A percentile compares a stretch with the other conserved stretches of the same genome.
These are phyloP conservation scores for Stagonosporopsis vannaccii DNA, from an alignment of 2,329 filamentous ascomycete genomes.

Conservation along the genomic window DNA sequence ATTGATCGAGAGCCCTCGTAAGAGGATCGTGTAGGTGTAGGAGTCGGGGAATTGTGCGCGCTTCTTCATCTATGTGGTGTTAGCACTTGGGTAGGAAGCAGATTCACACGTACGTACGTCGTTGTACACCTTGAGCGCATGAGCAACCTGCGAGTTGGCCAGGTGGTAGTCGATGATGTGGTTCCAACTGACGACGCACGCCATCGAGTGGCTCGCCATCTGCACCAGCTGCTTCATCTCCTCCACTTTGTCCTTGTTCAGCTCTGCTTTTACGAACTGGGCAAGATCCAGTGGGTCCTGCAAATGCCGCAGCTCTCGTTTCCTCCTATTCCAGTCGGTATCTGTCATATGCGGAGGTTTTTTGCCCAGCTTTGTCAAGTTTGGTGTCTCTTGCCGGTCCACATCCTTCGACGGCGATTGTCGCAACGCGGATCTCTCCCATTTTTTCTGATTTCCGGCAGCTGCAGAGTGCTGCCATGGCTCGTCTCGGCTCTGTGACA, in stretches of 20 bases:
- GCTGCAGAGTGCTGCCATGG: conserved; percentile 38
- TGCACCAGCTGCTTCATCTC: conserved; percentile 74
- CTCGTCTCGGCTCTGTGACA: conserved; percentile 22
- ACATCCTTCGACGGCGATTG: conserved; percentile 8
- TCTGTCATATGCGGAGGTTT: conserved; percentile 33
- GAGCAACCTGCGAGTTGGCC: conserved; percentile 64
- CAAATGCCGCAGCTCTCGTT: conserved; percentile 68
- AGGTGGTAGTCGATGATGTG: conserved; percentile 78
- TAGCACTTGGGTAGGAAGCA: conserved; percentile 12
- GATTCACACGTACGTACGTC: conserved; percentile 63
- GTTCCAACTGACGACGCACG: conserved; percentile 86
- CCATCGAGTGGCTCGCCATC: conserved; percentile 68
- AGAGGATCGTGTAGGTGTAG: conserved; percentile 83
- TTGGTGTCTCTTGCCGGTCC: conserved; percentile 23
- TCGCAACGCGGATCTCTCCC: conserved; percentile 29
- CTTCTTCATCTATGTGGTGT: conserved; percentile 82
- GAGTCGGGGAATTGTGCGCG: conserved; percentile 79
- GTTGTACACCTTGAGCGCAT: conserved; percentile 84
- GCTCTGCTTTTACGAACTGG: conserved; percentile 67
- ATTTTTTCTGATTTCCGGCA: conserved; percentile 34
- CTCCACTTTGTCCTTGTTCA: conserved; percentile 67
- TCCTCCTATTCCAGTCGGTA: conserved; percentile 47
- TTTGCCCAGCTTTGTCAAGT: conserved; percentile 34
- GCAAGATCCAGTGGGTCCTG: conserved; percentile 77
- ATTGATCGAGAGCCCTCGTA: conserved; percentile 74